Evolutionary conservation across 2,329 filamentous ascomycete species (phyloP).

Genomic region (Phyllosticta paracitricarpa): DNA sequence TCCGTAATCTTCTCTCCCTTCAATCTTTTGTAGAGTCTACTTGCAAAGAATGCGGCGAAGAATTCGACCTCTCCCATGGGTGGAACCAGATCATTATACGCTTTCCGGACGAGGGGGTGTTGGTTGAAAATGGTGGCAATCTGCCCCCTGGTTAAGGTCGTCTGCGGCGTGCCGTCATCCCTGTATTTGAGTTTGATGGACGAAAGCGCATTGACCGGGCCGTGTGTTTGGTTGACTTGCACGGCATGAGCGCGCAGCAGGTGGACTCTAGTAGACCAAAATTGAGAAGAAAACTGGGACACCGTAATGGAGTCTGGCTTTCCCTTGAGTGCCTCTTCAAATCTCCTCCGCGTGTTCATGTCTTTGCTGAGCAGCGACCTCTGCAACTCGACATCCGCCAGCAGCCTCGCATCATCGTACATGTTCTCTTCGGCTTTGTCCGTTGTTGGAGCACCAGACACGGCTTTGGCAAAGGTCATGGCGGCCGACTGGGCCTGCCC

Average conservation of each 20-base stretch:
- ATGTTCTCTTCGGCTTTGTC: conserved; percentile 51
- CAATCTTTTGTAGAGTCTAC: conserved; percentile 79
- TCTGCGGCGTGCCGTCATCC: conserved; percentile 52
- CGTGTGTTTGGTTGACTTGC: conserved; percentile 74
- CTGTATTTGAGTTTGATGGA: conserved; percentile 73
- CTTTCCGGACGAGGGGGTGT: conserved; percentile 78
- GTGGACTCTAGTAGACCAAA: conserved; percentile 85
- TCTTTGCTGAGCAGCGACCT: conserved; percentile 81
- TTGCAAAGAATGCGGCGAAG: conserved; percentile 91
- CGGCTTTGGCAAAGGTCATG: conserved; percentile 68
- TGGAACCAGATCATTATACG: conserved; percentile 82
- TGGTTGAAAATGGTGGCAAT: conserved; percentile 88
- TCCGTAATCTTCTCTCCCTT: conserved; percentile 81
- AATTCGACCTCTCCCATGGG: conserved; percentile 61
- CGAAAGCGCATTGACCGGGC: conserved; percentile 87
- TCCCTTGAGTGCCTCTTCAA: conserved; percentile 71
- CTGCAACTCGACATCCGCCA: conserved; percentile 70
- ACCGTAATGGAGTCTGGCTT: conserved; percentile 78
- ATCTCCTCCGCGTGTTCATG: conserved; percentile 65
- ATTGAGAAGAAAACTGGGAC: conserved; percentile 77
- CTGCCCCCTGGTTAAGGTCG: conserved; percentile 69
- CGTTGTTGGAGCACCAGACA: conserved; percentile 38
- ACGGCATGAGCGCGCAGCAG: conserved; percentile 84
- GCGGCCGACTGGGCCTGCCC: conserved; percentile 49
- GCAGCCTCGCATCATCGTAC: conserved; percentile 74